Conservation (phyloP, 2,329 filamentous ascomycete genomes). For the Cyphellophora attinorum region DNA sequence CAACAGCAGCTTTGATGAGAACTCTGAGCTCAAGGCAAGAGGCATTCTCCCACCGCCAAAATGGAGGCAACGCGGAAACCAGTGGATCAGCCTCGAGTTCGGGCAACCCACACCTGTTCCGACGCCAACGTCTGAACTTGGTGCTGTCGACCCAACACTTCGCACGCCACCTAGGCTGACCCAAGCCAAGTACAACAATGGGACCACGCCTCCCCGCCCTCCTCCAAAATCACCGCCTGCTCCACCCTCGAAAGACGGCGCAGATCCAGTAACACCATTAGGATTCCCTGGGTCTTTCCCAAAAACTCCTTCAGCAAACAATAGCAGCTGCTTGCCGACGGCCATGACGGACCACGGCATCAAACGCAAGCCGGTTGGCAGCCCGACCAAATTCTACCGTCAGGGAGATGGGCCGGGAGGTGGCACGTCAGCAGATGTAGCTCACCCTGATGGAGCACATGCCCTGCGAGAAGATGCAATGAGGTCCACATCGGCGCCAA, state of each 20-base stretch:
- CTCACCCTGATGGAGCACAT: no score
- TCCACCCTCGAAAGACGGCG: no score
- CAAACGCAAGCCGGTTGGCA: conserved; percentile 16
- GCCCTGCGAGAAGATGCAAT: no score
- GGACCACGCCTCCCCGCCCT: not conserved
- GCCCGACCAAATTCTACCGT: no score
- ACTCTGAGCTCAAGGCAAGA: conserved; percentile 10
- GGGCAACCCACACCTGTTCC: conserved; percentile 18
- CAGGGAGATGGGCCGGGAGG: no score
- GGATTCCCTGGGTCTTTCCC: not conserved
- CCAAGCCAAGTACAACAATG: not conserved
- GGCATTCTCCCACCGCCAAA: conserved; percentile 14
- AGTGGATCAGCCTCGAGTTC: conserved; percentile 25
- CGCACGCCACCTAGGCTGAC: conserved; percentile 9
- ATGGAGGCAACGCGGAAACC: conserved; percentile 26
- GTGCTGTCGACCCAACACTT: conserved; percentile 1
- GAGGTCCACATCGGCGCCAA: not conserved
- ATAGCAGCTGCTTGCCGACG: not conserved
- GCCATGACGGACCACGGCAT: conserved; percentile 1
- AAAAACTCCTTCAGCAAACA: not conserved
- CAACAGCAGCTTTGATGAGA: conserved; percentile 14
- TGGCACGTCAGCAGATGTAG: no score
- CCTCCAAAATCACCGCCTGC: no score
- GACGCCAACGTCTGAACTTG: conserved; percentile 4
- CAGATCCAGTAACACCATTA: no score